These are phyloP conservation scores for Bisporella sp. DNA, from an alignment of 2,329 filamentous ascomycete species.

Conservation along the genomic window DNA sequence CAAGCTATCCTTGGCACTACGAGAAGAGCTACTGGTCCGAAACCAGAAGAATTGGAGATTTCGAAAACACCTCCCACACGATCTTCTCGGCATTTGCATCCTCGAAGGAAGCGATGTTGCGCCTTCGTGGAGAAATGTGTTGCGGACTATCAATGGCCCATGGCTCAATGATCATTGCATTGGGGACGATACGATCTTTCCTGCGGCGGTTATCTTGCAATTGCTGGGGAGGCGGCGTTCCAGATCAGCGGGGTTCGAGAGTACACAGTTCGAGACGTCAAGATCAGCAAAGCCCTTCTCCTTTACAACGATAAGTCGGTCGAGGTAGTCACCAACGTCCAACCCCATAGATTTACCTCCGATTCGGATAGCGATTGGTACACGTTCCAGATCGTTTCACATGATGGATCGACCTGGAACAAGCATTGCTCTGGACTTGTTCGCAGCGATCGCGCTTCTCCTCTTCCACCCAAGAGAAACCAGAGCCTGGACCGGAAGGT, in stretches of 20 bases:
- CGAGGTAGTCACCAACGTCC: slow-evolving; percentile 23
- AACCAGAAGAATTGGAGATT: slow-evolving; percentile 37
- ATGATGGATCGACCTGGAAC: slow-evolving; percentile 3
- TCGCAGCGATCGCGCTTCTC: neutral
- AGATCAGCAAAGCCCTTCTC: slow-evolving; percentile 11
- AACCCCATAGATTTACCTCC: slow-evolving; percentile 15
- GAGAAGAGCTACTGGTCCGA: slow-evolving; percentile 44
- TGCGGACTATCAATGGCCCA: slow-evolving; percentile 29
- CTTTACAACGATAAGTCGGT: slow-evolving; percentile 8
- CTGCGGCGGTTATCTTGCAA: slow-evolving; percentile 33
- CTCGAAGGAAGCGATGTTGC: slow-evolving; percentile 14
- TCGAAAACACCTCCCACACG: slow-evolving; percentile 35
- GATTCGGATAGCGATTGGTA: slow-evolving; percentile 10
- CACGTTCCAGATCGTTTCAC: slow-evolving; percentile 4
- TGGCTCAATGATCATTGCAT: slow-evolving; percentile 44
- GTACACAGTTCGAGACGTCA: neutral
- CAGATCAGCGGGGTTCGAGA: slow-evolving; percentile 5
- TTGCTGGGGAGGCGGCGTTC: slow-evolving; percentile 11
- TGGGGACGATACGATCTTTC: slow-evolving; percentile 40
- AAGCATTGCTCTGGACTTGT: slow-evolving; percentile 6
- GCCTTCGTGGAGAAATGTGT: slow-evolving; percentile 24
- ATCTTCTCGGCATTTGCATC: slow-evolving; percentile 20
- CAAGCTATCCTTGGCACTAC: slow-evolving; percentile 47
- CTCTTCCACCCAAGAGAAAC: neutral
- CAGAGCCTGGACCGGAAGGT: neutral